Conservation (phyloP, 202 grass and related monocot genomes). For the Hordeum pubiflorum region DNA sequence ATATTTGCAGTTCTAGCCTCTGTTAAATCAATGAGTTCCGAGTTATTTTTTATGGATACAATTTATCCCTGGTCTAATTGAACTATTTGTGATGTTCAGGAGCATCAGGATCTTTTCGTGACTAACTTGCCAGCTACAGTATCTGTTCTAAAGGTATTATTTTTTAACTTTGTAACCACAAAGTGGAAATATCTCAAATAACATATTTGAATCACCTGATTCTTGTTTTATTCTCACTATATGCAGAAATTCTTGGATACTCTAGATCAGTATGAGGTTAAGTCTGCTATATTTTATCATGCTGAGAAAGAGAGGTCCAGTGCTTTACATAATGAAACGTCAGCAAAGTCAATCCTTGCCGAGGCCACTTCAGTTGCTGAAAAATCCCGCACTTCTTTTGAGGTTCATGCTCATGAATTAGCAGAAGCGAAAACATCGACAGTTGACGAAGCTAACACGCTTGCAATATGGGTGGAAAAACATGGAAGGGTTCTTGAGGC, state of each 20-base stretch:
- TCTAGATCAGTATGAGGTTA: conserved; percentile 68
- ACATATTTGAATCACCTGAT: conserved; percentile 21
- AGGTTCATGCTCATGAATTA: conserved; percentile 71
- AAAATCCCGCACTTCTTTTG: conserved; percentile 67
- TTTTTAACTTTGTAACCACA: conserved; percentile 18
- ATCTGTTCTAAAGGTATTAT: conserved; percentile 76
- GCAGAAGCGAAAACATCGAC: conserved; percentile 56
- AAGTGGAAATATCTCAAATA: conserved; percentile 28
- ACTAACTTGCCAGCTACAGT: conserved; percentile 72
- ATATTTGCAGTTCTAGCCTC: neutral
- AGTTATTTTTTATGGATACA: neutral
- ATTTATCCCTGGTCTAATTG: conserved; percentile 23
- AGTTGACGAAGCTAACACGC: conserved; percentile 64
- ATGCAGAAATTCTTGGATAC: conserved; percentile 62
- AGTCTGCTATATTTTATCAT: conserved; percentile 72
- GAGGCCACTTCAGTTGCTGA: conserved; percentile 74
- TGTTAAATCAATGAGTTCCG: conserved; percentile 9
- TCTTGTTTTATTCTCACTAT: conserved; percentile 7
- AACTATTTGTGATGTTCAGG: conserved; percentile 45
- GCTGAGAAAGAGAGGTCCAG: conserved; percentile 86
- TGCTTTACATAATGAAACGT: conserved; percentile 76
- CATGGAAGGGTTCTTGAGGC: conserved; percentile 74
- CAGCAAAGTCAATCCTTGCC: conserved; percentile 67
- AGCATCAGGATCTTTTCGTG: conserved; percentile 91
- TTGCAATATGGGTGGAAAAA: conserved; percentile 75